Conservation (phyloP, 331 rosid species). For the Quercus phellos region DNA sequence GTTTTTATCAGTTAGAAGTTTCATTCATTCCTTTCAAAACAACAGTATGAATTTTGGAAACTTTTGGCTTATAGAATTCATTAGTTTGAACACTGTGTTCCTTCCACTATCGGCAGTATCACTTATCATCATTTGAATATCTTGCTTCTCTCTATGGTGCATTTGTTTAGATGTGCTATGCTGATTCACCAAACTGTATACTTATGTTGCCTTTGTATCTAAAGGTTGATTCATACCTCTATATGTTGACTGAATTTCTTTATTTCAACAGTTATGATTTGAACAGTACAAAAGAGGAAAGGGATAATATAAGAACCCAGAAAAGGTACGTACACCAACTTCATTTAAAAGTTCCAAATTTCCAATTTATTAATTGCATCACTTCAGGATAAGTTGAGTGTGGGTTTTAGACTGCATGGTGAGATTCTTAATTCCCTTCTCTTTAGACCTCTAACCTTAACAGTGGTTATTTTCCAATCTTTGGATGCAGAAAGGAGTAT, state of each 20-base stretch:
- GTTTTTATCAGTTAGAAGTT: not conserved
- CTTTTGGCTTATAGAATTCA: not conserved
- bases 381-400: not conserved
- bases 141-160: not conserved
- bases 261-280: constrained; percentile 70
- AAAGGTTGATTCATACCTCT: not conserved
- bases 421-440: not conserved
- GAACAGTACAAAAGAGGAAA: constrained; percentile 76
- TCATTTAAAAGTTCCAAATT: constrained; percentile 12
- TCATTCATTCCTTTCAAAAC: not conserved
- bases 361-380: not conserved
- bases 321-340: constrained; percentile 53
- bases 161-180: not conserved
- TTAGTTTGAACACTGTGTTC: not conserved
- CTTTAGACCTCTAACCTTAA: constrained; percentile 6
- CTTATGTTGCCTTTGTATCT: not conserved
- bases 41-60: not conserved
- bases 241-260: constrained; percentile 30
- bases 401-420: not conserved
- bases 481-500: constrained; percentile 72
- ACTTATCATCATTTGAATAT: not conserved
- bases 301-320: constrained; percentile 52
- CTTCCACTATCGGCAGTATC: not conserved
- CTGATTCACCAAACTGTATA: not conserved
- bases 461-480: constrained; percentile 14